Evolutionary conservation across 2,329 filamentous ascomycete species (phyloP).

Genomic region (Boeremia lycopersici): DNA sequence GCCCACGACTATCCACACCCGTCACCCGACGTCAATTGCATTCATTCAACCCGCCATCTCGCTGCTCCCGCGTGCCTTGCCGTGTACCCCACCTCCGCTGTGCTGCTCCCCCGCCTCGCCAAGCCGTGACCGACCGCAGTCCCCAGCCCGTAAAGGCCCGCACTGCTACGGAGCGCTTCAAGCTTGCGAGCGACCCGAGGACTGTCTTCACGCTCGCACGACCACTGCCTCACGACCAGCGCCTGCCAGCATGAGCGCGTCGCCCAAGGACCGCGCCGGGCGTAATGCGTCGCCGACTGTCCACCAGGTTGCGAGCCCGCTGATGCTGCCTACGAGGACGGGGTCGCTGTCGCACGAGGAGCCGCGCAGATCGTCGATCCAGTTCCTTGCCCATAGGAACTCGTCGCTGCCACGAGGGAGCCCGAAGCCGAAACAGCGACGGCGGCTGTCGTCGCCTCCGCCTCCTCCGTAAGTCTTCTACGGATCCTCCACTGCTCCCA

Average conservation of each 20-base stretch:
- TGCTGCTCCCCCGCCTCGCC: constrained; percentile 36
- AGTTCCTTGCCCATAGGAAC: constrained; percentile 45
- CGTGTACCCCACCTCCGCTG: constrained; percentile 10
- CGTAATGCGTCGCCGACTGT: constrained; percentile 37
- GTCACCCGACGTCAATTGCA: neutral
- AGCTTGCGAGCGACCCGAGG: constrained; percentile 18
- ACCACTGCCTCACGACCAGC: too few relatives aligned
- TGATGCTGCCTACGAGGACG: constrained; percentile 27
- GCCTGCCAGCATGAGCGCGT: constrained; percentile 37
- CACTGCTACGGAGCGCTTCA: constrained; percentile 30
- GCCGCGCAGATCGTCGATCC: constrained; percentile 46
- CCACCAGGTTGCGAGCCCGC: constrained; percentile 32
- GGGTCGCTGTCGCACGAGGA: constrained; percentile 32
- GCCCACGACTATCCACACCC: constrained; percentile 1
- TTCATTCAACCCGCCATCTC: neutral
- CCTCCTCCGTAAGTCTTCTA: constrained; percentile 53
- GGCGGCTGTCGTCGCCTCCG: constrained; percentile 49
- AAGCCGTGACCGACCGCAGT: constrained; percentile 30
- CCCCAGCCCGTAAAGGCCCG: constrained; percentile 34
- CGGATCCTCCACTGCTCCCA: too few relatives aligned
- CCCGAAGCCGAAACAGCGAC: constrained; percentile 41
- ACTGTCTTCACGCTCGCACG: neutral
- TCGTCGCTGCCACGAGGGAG: constrained; percentile 39
- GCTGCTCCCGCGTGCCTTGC: constrained; percentile 3
- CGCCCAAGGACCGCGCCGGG: constrained; percentile 32